A percentile compares a stretch with the other conserved stretches of the same genome.
Evolutionary conservation across 2,329 filamentous ascomycete genomes (phyloP).

Genomic region (Fusarium tanahbumbuense): DNA sequence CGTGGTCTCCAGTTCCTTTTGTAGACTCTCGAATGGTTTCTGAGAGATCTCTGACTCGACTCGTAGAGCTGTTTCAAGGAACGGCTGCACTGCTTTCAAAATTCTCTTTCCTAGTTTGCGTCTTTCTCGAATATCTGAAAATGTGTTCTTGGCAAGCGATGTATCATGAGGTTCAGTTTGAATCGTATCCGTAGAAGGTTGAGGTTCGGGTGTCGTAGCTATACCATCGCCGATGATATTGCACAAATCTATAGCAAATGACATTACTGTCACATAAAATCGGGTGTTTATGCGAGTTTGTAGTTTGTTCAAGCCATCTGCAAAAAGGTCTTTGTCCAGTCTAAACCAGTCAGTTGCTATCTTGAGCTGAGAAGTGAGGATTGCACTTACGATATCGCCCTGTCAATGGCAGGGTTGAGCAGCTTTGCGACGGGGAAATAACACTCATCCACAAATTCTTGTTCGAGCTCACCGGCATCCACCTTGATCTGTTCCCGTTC

Average conservation of each 20-base stretch:
- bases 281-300: slow-evolving; percentile 65
- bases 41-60: slow-evolving; percentile 85
- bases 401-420: slow-evolving; percentile 81
- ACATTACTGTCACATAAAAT: slow-evolving; percentile 67
- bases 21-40: slow-evolving; percentile 74
- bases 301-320: slow-evolving; percentile 61
- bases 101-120: slow-evolving; percentile 91
- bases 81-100: slow-evolving; percentile 82
- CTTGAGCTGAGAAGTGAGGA: slow-evolving; percentile 21
- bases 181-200: slow-evolving; percentile 42
- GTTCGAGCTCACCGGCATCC: slow-evolving; percentile 79
- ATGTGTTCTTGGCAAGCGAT: slow-evolving; percentile 64
- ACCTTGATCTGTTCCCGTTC: slow-evolving; percentile 82
- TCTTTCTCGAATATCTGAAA: slow-evolving; percentile 79
- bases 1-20: slow-evolving; percentile 79
- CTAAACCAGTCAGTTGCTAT: slow-evolving; percentile 59
- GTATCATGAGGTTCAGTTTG: slow-evolving; percentile 56
- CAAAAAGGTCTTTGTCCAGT: slow-evolving; percentile 73
- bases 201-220: slow-evolving; percentile 53
- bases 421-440: slow-evolving; percentile 90
- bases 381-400: slow-evolving; percentile 79
- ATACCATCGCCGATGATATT: slow-evolving; percentile 66
- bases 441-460: slow-evolving; percentile 83
- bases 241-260: slow-evolving; percentile 68
- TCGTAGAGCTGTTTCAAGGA: slow-evolving; percentile 78